Evolutionary conservation across 1,284 basidiomycete genomes (phyloP).

Genomic region (Athelia psychrophila): DNA sequence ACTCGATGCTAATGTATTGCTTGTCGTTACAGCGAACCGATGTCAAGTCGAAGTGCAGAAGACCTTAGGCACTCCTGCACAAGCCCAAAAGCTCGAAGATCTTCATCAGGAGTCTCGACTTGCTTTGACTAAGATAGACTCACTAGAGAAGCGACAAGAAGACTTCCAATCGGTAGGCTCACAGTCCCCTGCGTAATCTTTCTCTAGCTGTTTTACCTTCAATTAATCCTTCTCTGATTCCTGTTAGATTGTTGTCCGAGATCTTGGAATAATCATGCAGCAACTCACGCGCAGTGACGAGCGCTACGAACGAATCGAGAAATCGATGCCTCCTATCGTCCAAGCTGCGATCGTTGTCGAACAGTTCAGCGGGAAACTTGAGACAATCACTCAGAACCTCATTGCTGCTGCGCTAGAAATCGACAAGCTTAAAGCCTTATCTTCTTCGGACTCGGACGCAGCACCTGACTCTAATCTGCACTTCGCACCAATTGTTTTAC

Average conservation of each 20-base stretch:
- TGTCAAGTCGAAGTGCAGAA: conserved; percentile 59
- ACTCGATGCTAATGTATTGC: not conserved
- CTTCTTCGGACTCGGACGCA: too few relatives aligned
- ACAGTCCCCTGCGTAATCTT: not conserved
- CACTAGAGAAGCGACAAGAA: conserved; percentile 33
- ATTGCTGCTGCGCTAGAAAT: too few relatives aligned
- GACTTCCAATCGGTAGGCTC: not conserved
- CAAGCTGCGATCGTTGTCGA: too few relatives aligned
- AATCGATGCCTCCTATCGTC: too few relatives aligned
- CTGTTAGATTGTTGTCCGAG: conserved; percentile 12
- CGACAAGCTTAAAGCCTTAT: too few relatives aligned
- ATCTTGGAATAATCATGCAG: too few relatives aligned
- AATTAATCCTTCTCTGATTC: not conserved
- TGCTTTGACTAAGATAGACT: conserved; percentile 42
- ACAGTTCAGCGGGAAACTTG: too few relatives aligned
- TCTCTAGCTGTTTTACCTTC: not conserved
- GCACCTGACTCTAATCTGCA: too few relatives aligned
- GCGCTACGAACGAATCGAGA: too few relatives aligned
- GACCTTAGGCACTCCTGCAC: conserved; percentile 52
- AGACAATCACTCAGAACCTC: too few relatives aligned
- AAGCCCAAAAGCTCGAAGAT: conserved; percentile 39
- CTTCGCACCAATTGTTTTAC: too few relatives aligned
- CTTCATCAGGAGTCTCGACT: conserved; percentile 31
- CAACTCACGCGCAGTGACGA: too few relatives aligned
- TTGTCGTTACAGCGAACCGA: conserved; percentile 44